Conservation (phyloP, 306 rosid species). For the Quercus gilva region DNA sequence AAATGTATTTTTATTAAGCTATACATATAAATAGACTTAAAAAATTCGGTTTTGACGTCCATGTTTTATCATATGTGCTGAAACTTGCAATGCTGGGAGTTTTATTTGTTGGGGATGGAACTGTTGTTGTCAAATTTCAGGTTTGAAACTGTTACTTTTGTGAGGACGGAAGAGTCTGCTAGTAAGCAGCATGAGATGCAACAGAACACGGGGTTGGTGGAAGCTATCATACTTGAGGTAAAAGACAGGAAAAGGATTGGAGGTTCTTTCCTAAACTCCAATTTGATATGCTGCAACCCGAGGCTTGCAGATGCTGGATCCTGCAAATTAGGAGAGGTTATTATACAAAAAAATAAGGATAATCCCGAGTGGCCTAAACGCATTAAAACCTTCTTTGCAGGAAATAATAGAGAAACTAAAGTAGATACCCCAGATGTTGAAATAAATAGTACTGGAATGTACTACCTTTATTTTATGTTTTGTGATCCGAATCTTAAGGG, state of each 20-base stretch:
- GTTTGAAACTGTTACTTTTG: conserved; percentile 63
- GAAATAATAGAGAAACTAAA: conserved; percentile 29
- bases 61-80: not conserved
- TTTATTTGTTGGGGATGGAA: conserved; percentile 7
- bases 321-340: conserved; percentile 74
- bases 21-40: too few species aligned
- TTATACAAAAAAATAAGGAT: conserved; percentile 49
- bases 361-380: conserved; percentile 55
- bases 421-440: conserved; percentile 39
- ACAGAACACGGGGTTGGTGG: conserved; percentile 75
- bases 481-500: conserved; percentile 72
- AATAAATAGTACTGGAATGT: conserved; percentile 73
- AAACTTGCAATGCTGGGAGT: not conserved
- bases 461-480: conserved; percentile 84
- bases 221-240: conserved; percentile 77
- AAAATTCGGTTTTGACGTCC: not conserved
- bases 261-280: conserved; percentile 57
- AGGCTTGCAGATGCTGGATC: conserved; percentile 33
- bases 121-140: conserved; percentile 44
- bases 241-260: conserved; percentile 72
- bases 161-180: conserved; percentile 63
- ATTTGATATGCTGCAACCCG: conserved; percentile 58
- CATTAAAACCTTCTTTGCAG: conserved; percentile 61
- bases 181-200: conserved; percentile 50
- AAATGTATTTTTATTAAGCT: too few species aligned